Conservation (phyloP, 805 yeast species). For the Candida nanaspora region DNA sequence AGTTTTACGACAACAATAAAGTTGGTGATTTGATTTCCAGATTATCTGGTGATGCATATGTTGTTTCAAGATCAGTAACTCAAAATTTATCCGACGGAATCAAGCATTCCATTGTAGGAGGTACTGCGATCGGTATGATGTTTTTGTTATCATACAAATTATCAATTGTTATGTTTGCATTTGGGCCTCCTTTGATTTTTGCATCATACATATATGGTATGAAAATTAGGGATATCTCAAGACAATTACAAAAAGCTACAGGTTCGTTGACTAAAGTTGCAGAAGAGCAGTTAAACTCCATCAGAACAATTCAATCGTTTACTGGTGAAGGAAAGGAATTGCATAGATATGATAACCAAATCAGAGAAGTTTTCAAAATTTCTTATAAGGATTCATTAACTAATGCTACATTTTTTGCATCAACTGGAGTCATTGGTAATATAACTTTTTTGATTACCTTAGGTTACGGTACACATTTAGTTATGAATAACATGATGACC, state of each 20-base stretch:
- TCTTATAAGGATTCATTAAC: conserved; percentile 79
- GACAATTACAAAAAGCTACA: conserved; percentile 74
- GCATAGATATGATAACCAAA: conserved; percentile 63
- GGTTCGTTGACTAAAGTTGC: conserved; percentile 86
- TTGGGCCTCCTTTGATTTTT: conserved; percentile 78
- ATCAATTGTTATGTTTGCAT: conserved; percentile 66
- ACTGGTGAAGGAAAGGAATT: conserved; percentile 81
- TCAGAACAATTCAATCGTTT: conserved; percentile 84
- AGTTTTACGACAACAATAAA: conserved; percentile 81
- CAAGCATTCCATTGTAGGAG: conserved; percentile 72
- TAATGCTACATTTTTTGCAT: conserved; percentile 71
- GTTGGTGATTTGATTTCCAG: conserved; percentile 91
- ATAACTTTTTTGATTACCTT: conserved; percentile 67
- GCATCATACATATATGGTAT: conserved; percentile 83
- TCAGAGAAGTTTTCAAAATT: conserved; percentile 57
- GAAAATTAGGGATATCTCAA: conserved; percentile 65
- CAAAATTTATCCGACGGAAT: conserved; percentile 89
- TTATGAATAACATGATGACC: conserved; percentile 62
- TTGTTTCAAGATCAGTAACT: conserved; percentile 80
- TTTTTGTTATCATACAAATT: conserved; percentile 71
- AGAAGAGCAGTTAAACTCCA: conserved; percentile 83
- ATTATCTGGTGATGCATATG: conserved; percentile 81
- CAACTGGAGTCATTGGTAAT: conserved; percentile 82
- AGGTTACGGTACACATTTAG: conserved; percentile 75
- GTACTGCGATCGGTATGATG: conserved; percentile 89